A percentile compares a stretch with the other conserved stretches of the same genome.
Conservation (phyloP, 495 filamentous ascomycete genomes). For the Penicillium bialowiezense region DNA sequence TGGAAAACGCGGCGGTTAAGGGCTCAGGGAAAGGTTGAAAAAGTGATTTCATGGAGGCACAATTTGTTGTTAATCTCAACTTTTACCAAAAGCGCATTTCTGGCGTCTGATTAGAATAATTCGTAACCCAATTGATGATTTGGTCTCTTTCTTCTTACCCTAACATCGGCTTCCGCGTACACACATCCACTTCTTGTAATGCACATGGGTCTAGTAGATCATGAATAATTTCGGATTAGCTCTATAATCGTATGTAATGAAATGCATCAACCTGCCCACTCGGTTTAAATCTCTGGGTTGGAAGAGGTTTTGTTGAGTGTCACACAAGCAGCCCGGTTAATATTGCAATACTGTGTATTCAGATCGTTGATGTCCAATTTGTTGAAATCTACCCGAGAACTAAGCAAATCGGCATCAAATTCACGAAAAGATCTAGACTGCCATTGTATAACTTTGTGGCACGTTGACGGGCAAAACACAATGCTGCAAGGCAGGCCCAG, state of each 20-base stretch:
- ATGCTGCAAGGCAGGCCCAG: neutral
- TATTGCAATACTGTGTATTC: conserved; percentile 19
- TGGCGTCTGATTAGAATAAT: conserved; percentile 31
- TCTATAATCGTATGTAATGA: too few species aligned
- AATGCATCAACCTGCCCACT: neutral
- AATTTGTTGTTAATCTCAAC: conserved; percentile 2
- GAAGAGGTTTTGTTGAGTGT: conserved; percentile 9
- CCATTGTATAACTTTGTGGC: conserved; percentile 3
- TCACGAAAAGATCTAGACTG: neutral
- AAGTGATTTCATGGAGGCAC: conserved; percentile 8
- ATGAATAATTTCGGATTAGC: too few species aligned
- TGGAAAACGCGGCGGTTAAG: conserved; percentile 36
- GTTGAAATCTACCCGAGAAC: neutral
- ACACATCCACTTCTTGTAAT: too few species aligned
- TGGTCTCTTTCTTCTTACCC: too few species aligned
- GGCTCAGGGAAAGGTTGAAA: conserved; percentile 9
- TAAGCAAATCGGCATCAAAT: neutral
- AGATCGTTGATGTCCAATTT: conserved; percentile 1
- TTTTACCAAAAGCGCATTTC: conserved; percentile 22
- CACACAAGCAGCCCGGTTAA: conserved; percentile 17
- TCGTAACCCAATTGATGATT: conserved; percentile 1
- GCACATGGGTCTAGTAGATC: too few species aligned
- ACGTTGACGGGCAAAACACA: neutral
- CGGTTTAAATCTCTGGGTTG: conserved; percentile 6
- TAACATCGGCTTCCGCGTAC: too few species aligned